Conservation (phyloP, 805 yeast genomes). For the Metschnikowia proteae region DNA sequence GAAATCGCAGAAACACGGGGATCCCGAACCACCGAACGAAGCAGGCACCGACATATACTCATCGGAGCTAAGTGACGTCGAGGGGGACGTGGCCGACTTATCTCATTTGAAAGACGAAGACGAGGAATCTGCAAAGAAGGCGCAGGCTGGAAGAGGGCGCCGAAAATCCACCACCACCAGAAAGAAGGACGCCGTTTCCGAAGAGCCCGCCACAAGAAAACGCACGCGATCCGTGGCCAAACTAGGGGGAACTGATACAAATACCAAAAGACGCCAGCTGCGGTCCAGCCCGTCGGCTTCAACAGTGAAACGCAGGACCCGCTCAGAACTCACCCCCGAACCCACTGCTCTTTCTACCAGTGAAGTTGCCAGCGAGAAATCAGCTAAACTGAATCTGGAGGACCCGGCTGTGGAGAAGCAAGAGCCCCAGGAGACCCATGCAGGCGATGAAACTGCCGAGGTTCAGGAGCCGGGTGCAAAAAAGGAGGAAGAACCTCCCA, state of each 20-base stretch:
- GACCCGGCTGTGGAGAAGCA: conserved; percentile 5
- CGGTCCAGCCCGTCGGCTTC: conserved; percentile 8
- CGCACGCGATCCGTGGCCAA: conserved; percentile 21
- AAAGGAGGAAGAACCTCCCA: conserved; percentile 12
- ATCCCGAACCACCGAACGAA: not conserved
- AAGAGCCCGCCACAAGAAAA: conserved; percentile 11
- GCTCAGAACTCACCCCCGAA: conserved; percentile 17
- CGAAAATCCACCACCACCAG: conserved; percentile 7
- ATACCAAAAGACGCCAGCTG: conserved; percentile 12
- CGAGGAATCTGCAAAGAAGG: not conserved
- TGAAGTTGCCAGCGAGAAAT: not conserved
- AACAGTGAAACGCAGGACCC: conserved; percentile 16
- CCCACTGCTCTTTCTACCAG: not conserved
- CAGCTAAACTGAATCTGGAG: not conserved
- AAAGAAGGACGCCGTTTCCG: conserved; percentile 10
- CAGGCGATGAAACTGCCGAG: not conserved
- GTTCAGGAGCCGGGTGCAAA: conserved; percentile 1
- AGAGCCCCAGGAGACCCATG: conserved; percentile 4
- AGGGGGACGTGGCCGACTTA: conserved; percentile 15
- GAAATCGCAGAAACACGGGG: conserved; percentile 3
- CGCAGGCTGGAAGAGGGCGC: conserved; percentile 4
- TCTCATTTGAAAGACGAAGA: conserved; percentile 18
- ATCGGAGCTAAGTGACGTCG: conserved; percentile 22
- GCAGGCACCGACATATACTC: conserved; percentile 11
- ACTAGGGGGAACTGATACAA: conserved; percentile 14